A percentile compares a stretch with the other conserved stretches of the same genome.
These are phyloP conservation scores for Cyberlindnera maritima DNA, from an alignment of 805 yeast species.

Conservation along the genomic window DNA sequence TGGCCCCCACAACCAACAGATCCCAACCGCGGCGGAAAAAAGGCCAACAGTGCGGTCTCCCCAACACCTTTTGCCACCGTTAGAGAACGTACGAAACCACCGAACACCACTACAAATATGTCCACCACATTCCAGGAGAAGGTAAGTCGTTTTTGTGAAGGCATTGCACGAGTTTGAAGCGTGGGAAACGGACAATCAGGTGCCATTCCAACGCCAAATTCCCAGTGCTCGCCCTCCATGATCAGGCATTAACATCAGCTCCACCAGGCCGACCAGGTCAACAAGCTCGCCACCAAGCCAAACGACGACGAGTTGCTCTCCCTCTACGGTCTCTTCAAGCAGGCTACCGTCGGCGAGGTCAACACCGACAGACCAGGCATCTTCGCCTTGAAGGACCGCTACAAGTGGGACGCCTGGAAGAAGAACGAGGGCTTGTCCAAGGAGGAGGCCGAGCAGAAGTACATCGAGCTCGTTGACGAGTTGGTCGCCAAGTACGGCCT, in stretches of 20 bases:
- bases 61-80: conserved; percentile 2
- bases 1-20: not conserved
- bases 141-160: conserved; percentile 2
- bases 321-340: conserved; percentile 92
- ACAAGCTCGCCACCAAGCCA: conserved; percentile 73
- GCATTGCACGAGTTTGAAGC: no score
- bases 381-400: conserved; percentile 91
- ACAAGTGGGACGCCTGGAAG: conserved; percentile 98
- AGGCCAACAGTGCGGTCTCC: no score
- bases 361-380: conserved; percentile 82
- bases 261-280: conserved; percentile 73
- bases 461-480: conserved; percentile 66
- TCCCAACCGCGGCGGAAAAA: not conserved
- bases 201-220: no score
- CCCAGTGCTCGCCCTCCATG: no score
- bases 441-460: conserved; percentile 86
- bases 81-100: not conserved
- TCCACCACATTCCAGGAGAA: conserved; percentile 12
- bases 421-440: conserved; percentile 79
- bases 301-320: conserved; percentile 80
- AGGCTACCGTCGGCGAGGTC: conserved; percentile 97
- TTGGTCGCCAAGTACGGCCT: conserved; percentile 51
- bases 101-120: not conserved
- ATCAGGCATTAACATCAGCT: not conserved
- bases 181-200: no score